phyloP scores from a whole-genome alignment of 192 early-diverging fungal genomes.

The Coemansia aciculifera region DNA sequence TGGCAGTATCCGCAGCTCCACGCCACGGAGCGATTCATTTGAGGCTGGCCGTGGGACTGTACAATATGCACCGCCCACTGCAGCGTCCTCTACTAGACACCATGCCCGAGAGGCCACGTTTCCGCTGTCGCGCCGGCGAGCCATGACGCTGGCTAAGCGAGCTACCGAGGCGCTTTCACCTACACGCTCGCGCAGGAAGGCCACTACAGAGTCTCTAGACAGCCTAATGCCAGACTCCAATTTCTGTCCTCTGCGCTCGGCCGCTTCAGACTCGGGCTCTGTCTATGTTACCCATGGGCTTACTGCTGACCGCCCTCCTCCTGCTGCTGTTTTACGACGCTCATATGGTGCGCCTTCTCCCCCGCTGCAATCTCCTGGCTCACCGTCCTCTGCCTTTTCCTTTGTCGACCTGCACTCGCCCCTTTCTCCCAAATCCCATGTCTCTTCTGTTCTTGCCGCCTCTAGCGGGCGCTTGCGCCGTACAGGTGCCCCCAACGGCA shows the following conservation, averaged over 20 bases:
- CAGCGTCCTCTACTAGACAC: background rate
- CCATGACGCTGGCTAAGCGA: constrained; percentile 22
- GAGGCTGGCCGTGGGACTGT: background rate
- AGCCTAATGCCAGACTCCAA: constrained; percentile 18
- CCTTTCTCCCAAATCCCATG: constrained; percentile 18
- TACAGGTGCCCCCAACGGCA: constrained; percentile 24
- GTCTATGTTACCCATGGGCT: constrained; percentile 13
- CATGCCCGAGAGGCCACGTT: constrained; percentile 12
- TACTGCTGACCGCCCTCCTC: background rate
- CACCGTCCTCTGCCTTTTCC: constrained; percentile 30
- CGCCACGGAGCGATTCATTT: constrained; percentile 2
- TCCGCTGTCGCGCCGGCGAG: constrained; percentile 26
- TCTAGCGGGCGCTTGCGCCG: constrained; percentile 27
- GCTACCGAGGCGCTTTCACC: constrained; percentile 9
- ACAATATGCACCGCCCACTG: background rate
- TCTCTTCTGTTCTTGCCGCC: background rate
- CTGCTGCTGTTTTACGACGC: constrained; percentile 7
- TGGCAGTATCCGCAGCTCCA: constrained; percentile 17
- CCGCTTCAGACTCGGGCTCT: constrained; percentile 19
- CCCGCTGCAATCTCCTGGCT: constrained; percentile 25
- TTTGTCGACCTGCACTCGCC: constrained; percentile 31
- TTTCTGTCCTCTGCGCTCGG: constrained; percentile 10
- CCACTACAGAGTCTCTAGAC: constrained; percentile 20
- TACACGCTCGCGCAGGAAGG: constrained; percentile 13
- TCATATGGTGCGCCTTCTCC: constrained; percentile 9